Evolutionary conservation across 768 basidiomycete species (phyloP), one percentile per base, ranked within the genome.

Genomic region (Tulasnella sp.): DNA sequence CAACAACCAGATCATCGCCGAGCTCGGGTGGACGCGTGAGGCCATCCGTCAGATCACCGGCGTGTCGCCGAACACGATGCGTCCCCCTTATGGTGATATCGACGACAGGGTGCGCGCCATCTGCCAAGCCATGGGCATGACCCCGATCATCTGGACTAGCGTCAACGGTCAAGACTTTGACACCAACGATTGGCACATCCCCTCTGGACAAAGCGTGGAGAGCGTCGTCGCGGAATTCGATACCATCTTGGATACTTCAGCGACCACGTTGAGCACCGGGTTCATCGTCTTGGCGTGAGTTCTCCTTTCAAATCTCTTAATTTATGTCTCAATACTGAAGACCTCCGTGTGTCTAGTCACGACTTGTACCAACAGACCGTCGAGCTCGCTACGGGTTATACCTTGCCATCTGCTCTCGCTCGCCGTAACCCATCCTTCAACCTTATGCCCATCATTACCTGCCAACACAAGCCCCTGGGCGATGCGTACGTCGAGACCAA

Each of bases 401-500:
- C 92, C 67, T 77, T 92, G 15, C 90, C 90, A 2, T 81, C 83
- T 67, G 90, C 87, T 4, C 73, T 89, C 62, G 82, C 83, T 3
- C 65, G 66, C 13, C 80, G 79, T 68, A 72, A 77, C 38, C 88
- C 86, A 13, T 63, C 77, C 17, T 84, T 89, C 74, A 79, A 75
- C 48, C 84, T 94, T 62, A 73, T 80, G 71, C 83, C 86, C 17
- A 85, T 94, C 68, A 74, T 83, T 60, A 63, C 70, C 2, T 96
- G 92, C 74, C 66, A 86, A 63, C 77, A 81, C 67, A 73, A 76
- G 69, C 69, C 74, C 13, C 64, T 83, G 17, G 63, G 70, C 19
- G 80, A 90, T 67, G 82, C 87, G 2, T 95, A 93, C 73, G 74
- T 88, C 61, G 89, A 93, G 75, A 87, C 86, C 2, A 86, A 86